phyloP scores from a whole-genome alignment of 1,284 basidiomycete genomes.

The Coriolopsis trogii region DNA sequence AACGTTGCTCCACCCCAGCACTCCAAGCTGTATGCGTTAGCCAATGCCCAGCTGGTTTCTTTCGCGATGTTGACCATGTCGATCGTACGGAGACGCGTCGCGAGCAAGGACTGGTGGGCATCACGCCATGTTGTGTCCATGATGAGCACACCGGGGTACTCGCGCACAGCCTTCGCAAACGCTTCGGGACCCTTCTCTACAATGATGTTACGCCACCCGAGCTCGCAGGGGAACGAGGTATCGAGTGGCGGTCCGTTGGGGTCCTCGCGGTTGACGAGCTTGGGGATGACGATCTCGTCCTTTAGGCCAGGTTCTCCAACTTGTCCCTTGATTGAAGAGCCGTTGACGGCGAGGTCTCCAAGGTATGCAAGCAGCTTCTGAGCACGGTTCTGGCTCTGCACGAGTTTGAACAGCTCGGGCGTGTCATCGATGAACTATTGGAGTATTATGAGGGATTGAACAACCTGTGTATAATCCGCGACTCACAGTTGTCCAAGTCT shows the following conservation, averaged over 20 bases:
- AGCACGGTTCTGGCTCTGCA: slow-evolving; percentile 97
- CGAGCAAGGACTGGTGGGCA: slow-evolving; percentile 97
- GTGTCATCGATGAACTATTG: slow-evolving; percentile 97
- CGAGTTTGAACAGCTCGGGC: slow-evolving; percentile 97
- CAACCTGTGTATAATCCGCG: not conserved
- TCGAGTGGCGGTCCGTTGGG: slow-evolving; percentile 79
- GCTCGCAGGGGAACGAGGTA: slow-evolving; percentile 79
- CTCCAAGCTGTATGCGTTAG: slow-evolving; percentile 96
- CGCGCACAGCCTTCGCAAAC: slow-evolving; percentile 97
- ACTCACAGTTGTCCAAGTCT: slow-evolving; percentile 95
- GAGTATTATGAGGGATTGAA: not conserved
- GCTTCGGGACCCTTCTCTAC: slow-evolving; percentile 97
- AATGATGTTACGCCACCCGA: slow-evolving; percentile 99
- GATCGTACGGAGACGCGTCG: slow-evolving; percentile 94
- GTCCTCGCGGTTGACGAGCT: slow-evolving; percentile 79
- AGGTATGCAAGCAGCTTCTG: slow-evolving; percentile 97
- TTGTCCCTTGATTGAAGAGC: slow-evolving; percentile 95
- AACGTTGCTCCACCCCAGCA: slow-evolving; percentile 99
- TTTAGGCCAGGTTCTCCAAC: slow-evolving; percentile 93
- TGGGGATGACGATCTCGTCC: slow-evolving; percentile 86
- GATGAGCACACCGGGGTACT: slow-evolving; percentile 93
- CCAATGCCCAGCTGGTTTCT: slow-evolving; percentile 93
- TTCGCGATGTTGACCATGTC: slow-evolving; percentile 99
- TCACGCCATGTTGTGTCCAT: slow-evolving; percentile 99
- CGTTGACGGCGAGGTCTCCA: slow-evolving; percentile 98